phyloP scores from a whole-genome alignment of 306 rosid species.

The Prosopis cineraria region DNA sequence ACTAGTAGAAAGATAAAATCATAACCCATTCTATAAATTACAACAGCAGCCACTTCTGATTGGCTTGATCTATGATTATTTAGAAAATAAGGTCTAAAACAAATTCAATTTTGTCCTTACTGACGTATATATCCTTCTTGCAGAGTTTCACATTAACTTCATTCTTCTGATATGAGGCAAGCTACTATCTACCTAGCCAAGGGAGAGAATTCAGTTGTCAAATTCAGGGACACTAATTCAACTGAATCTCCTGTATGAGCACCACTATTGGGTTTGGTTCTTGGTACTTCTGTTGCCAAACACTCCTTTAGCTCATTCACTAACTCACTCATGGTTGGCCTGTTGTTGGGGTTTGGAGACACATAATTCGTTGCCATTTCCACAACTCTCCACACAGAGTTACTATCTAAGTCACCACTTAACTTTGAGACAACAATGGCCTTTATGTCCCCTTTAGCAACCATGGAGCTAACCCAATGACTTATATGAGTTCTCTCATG shows the following conservation, averaged over 20 bases:
- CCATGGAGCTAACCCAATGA: constrained; percentile 44
- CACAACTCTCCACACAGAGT: constrained; percentile 46
- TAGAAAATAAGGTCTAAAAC: no score
- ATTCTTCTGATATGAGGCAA: background rate
- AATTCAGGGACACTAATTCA: background rate
- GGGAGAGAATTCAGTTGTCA: background rate
- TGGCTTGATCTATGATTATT: no score
- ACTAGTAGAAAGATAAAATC: no score
- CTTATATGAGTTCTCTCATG: constrained; percentile 39
- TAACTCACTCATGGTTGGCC: constrained; percentile 59
- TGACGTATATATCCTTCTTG: background rate
- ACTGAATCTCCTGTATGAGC: background rate
- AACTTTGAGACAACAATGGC: constrained; percentile 48
- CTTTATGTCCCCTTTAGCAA: constrained; percentile 44
- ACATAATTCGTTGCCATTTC: constrained; percentile 59
- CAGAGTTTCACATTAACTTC: background rate
- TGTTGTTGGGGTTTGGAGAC: constrained; percentile 11
- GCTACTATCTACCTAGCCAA: background rate
- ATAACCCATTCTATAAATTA: no score
- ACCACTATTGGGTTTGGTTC: background rate
- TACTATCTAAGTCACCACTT: constrained; percentile 29
- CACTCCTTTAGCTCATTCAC: constrained; percentile 52
- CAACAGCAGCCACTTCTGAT: no score
- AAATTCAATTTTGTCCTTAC: no score
- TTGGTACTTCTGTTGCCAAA: constrained; percentile 36